Evolutionary conservation across 2,329 filamentous ascomycete species (phyloP), one percentile per base, ranked within the genome.

Genomic region (Aotearoamyces nothofagi): DNA sequence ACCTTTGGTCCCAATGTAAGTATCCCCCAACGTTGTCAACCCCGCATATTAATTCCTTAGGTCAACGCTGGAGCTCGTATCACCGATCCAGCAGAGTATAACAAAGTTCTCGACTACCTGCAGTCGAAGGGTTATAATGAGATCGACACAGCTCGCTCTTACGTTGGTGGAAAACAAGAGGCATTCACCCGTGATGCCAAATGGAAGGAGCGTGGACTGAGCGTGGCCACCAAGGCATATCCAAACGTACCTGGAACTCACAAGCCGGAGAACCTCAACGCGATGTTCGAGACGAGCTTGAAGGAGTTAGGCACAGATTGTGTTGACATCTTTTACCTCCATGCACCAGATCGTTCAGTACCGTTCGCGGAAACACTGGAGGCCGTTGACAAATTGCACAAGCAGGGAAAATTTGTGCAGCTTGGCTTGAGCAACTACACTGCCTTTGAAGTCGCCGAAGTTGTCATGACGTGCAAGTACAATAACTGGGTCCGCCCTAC

Each of bases 381-480:
- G 42, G 78, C 76, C 4, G 62, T 84, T 34, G 69, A 93, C 50
- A 72, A 83, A 53, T 57, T 93, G 29, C 81, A 92, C 60, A 81
- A 83, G 53, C 69, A 39, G 34, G 82, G 83, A 35, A 90, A 87
- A 50, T 92, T 94, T 45, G 71, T 82, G 12, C 66, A 69, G 29
- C 58, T 93, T 9, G 84, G 82, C 2, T 55, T 94, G 33, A 79
- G 71, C 42, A 93, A 93, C 56, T 93, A 75, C 50, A 80, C 83
- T 1, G 76, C 83, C 0, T 90, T 78, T 47, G 84, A 93, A 50
- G 79, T 93, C 7, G 83, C 83, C 0, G 84, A 93, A 55, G 69
- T 92, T 7, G 77, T 78, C 33, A 68, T 82, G 52, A 76, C 73
- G 22, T 87, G 79, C 61, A 77, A 77, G 42, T 71, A 78, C 54